Evolutionary conservation across 768 basidiomycete genomes (phyloP).

Genomic region (Pleurotus platypus): DNA sequence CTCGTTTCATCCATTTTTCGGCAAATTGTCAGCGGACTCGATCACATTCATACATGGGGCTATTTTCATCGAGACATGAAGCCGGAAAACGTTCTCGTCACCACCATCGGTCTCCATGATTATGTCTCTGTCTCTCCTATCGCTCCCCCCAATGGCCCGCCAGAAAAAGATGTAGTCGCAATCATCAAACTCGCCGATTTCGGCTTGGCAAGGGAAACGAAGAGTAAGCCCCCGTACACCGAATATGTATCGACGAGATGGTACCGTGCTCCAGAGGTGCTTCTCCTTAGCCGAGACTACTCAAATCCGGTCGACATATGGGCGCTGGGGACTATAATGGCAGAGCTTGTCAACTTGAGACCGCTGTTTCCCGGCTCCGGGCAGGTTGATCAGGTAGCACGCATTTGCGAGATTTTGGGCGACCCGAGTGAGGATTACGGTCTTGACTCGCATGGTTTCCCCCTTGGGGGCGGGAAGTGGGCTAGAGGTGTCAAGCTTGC

Average conservation of each 20-base stretch:
- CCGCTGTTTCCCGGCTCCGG: constrained; percentile 93
- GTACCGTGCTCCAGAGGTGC: constrained; percentile 98
- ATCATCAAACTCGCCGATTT: constrained; percentile 99
- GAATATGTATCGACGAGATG: constrained; percentile 99
- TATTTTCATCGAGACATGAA: constrained; percentile 99
- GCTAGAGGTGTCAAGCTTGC: constrained; percentile 83
- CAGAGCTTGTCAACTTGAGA: constrained; percentile 91
- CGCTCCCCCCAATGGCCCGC: constrained; percentile 56
- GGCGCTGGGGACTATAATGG: constrained; percentile 98
- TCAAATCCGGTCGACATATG: constrained; percentile 99
- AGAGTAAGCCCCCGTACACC: constrained; percentile 89
- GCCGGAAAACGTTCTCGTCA: constrained; percentile 97
- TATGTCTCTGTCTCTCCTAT: constrained; percentile 79
- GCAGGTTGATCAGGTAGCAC: constrained; percentile 88
- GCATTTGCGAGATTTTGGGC: constrained; percentile 91
- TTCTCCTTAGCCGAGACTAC: constrained; percentile 88
- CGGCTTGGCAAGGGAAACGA: constrained; percentile 89
- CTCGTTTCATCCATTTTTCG: constrained; percentile 93
- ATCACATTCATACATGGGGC: constrained; percentile 88
- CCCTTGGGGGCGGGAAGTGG: constrained; percentile 89
- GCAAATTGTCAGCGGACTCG: constrained; percentile 85
- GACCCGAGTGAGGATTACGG: constrained; percentile 88
- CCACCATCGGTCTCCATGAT: constrained; percentile 92
- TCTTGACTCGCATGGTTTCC: constrained; percentile 60
- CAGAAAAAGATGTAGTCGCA: constrained; percentile 92